Evolutionary conservation across 75 land plant genomes (phyloP), one percentile per base, ranked within the genome.

Genomic region (Larix kaempferi): DNA sequence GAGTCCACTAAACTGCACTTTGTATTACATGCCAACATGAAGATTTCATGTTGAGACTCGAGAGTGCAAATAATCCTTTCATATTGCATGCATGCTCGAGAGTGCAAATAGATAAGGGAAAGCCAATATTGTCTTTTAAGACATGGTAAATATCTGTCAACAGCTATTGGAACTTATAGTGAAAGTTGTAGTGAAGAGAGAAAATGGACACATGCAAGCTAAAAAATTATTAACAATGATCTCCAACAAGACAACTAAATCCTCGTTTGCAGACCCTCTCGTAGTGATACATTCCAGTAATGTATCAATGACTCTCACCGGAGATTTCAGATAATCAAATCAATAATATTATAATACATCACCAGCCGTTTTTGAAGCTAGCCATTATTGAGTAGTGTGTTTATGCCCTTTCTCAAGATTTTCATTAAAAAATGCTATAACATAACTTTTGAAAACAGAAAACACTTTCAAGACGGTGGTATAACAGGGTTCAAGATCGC

Each of bases 401-500:
- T 69, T 69, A 22, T 39, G 10, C 21, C 19, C 44, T 10, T n/a
- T 69, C 49, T 37, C 12, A 41, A 41, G 10, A 39, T 44, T 67
- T 67, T 11, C 8, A 67, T n/a, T 29, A 65, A 37, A 69, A 39
- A 19, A 21, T n/a, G 11, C 14, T 37, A 69, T 3, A 17, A 33
- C 3, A 33, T 0, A n/a, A 5, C 13, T 69, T 16, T 41, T 41
- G 44, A 10, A 17, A 41, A 35, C 21, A 21, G 72, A 33, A 39
- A 4, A 37, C 52, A 69, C 22, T 39, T 69, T 41, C 22, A 69
- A 69, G 72, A 41, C n/a, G 72, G 49, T 49, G 21, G 73, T 74
- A 77, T 37, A 44, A 23, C n/a, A 54, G 80, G 77, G 52, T 86
- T 92, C 58, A 92, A n/a, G 33, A 88, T 84, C 56, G 86, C 88